Base-by-base conservation (phyloP, 371 early-diverging fungal species). In the Rhizopus delemar region DNA sequence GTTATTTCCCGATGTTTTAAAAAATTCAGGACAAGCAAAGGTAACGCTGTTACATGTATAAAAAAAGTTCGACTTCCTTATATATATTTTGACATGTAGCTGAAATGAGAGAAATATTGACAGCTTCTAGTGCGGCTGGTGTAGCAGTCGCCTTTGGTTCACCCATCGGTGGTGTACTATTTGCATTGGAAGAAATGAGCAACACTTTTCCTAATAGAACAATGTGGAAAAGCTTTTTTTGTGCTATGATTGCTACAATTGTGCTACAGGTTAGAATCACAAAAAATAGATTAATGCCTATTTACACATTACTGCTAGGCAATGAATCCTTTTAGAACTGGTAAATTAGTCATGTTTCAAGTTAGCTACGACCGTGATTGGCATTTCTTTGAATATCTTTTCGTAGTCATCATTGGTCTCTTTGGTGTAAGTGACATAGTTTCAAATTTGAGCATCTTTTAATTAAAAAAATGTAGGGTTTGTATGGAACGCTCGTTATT, bases 141-240 rank as follows among this genome's bases (percentile, higher is more conserved):
- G 93, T 97, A 11, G 89, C 93, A 13, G 94, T 94, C 31, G 93
- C 92, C 28, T 98, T 98, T 77, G 99, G 97, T 8, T 91, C 96
- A 0, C 99, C 99, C 0, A 74, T 77, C 51, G 78, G 98, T 16
- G 99, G 99, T 15, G 96, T 98, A 4, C 68, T 98, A 29, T 97
- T 97, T 73, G 89, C 93, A n/a, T 80, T 97, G 11, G 99, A 98
- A 73, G 98, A 97, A 70, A 91, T 96, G 63, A 92, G 92, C n/a
- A 92, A 90, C 45, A 91, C 92, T 63, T 98, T 98, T 65, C 93
- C 96, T 0, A 85, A 88, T 70, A 90, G 95, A 69, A 97, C 96
- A 4, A 90, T 97, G 91, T 93, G 94, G 90, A 87, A 94, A 51
- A 89, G 91, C 55, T 93, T 95, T 65, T 91, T 97, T 56, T 96